Conservation (phyloP, 202 grass and related monocot genomes). For the Digitaria exilis region DNA sequence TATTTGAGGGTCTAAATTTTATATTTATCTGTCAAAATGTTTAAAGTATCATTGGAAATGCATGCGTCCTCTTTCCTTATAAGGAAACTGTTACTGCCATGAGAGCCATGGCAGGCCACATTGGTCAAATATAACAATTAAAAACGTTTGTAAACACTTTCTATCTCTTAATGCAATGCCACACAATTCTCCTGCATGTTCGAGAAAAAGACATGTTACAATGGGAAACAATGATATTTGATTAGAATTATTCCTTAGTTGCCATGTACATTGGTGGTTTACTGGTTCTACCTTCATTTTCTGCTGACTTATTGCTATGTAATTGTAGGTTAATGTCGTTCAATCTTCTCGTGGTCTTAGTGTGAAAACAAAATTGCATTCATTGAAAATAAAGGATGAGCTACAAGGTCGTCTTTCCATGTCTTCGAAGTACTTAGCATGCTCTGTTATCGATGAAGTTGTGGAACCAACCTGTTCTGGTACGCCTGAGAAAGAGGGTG, state of each 20-base stretch:
- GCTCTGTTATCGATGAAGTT: slow-evolving; percentile 82
- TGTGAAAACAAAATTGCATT: slow-evolving; percentile 95
- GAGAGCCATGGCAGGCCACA: neutral
- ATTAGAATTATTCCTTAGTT: neutral
- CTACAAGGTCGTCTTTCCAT: slow-evolving; percentile 67
- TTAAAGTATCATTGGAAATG: neutral
- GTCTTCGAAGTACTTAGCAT: slow-evolving; percentile 71
- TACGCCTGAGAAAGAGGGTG: slow-evolving; percentile 51
- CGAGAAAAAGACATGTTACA: neutral
- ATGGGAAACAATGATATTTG: neutral
- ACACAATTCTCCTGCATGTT: neutral
- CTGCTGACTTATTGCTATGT: slow-evolving; percentile 20
- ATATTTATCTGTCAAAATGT: neutral
- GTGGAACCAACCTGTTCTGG: slow-evolving; percentile 39
- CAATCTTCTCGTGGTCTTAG: slow-evolving; percentile 69
- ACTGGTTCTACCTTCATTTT: slow-evolving; percentile 16
- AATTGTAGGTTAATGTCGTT: slow-evolving; percentile 77
- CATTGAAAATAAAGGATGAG: slow-evolving; percentile 87
- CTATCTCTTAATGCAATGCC: neutral
- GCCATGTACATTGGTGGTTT: slow-evolving; percentile 8
- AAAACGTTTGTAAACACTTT: neutral
- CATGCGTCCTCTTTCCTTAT: neutral
- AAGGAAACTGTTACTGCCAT: neutral
- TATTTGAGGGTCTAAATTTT: neutral
- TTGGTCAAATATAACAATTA: neutral